phyloP scores from a whole-genome alignment of 345 rosid species.

The Eucalyptus decipiens region DNA sequence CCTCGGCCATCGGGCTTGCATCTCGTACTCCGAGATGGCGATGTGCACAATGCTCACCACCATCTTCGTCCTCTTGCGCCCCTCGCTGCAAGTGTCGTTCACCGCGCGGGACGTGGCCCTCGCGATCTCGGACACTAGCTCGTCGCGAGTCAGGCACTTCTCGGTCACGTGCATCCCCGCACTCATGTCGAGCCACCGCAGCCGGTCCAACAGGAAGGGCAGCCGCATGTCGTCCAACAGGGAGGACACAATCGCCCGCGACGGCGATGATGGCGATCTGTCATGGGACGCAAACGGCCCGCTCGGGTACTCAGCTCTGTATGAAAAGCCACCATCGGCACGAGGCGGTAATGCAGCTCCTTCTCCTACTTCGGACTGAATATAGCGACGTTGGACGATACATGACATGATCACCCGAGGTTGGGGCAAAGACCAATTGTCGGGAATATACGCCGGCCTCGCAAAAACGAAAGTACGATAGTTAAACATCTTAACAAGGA shows the following conservation, averaged over 20 bases:
- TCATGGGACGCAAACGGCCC: background rate
- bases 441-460: no score
- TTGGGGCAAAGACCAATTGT: no score
- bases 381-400: no score
- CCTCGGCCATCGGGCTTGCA: no score
- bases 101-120: background rate
- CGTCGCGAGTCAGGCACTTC: background rate
- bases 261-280: background rate
- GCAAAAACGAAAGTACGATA: no score
- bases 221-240: background rate
- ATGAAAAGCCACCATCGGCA: background rate
- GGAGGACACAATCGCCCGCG: background rate
- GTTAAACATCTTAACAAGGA: no score
- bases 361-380: no score
- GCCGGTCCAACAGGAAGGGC: background rate
- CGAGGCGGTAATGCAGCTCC: no score
- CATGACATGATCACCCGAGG: no score
- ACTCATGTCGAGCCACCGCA: background rate
- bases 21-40: background rate
- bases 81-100: background rate
- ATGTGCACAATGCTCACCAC: background rate
- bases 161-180: fast-evolving
- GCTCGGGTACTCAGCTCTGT: background rate
- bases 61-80: background rate
- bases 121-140: background rate